Base-by-base conservation (phyloP, 2,329 filamentous ascomycete species). In the Aureobasidium uvarum region DNA sequence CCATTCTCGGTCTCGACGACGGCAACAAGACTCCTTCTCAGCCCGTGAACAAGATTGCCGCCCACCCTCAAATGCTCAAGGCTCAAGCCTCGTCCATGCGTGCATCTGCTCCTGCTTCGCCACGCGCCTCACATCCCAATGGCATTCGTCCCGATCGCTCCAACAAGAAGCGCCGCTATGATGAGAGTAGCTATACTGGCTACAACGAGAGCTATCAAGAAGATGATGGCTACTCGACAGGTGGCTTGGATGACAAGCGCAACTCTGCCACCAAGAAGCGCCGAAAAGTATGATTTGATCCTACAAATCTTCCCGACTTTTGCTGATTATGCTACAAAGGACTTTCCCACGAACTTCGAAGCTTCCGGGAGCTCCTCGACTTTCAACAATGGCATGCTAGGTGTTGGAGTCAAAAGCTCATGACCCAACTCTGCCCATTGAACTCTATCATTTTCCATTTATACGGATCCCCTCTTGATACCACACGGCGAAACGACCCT, bases 101-200 rank as follows among this genome's bases (percentile, higher is more conserved):
- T 18, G 67, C 64, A 43, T 73, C 77, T 33, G 76, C 74, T 43
- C 77, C 76, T 10, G 70, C 76, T 10, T 74, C 76, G 8, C 74
- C 75, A n/a, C 73, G 72, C 33, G 50, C 43, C n/a, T 28, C 65
- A n/a, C 20, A 60, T 10, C 71, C 72, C 63, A 82, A 85, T 64
- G 76, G 78, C 13, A 75, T 79, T 45, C 81, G 89, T 64, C 86
- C 88, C 39, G 86, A 88, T 70, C 83, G 90, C 55, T 80, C 82
- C 64, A 83, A 85, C 68, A 91, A 89, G 79, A 92, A 92, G 81
- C 84, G 90, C 55, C 85, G 87, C 68, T 93, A 92, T 73, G 86
- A 88, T 45, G 90, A 93, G 69, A 84, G 82, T 70, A 90, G 87
- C 71, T 93, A 85, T 72, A 86, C 89, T 71, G 89, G 90, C 48